Base-by-base conservation (phyloP, 139 green algal genomes). In the Chlorella sorokiniana region DNA sequence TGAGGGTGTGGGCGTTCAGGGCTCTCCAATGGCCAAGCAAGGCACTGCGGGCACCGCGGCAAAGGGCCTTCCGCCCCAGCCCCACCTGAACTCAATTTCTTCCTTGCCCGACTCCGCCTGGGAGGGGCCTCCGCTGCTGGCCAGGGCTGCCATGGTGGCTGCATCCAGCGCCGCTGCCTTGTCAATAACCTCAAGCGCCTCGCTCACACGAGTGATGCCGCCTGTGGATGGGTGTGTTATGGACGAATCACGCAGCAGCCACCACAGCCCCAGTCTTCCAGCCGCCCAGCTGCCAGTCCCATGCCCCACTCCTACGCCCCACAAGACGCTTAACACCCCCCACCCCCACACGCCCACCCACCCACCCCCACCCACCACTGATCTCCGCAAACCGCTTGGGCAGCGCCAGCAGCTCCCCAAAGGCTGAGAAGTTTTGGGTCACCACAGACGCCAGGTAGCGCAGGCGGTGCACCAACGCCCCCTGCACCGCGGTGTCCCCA, bases 401-500 rank as follows among this genome's bases (percentile, higher is more conserved):
- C 56, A 93, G 80, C 33, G 89, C 89, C 68, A 96, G 79, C 42
- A 96, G 76, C 69, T 96, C 92, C 16, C 92, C 92, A 79, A 95
- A 96, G 37, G 92, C 83, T 40, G 86, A 84, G 84, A 96, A 96
- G 67, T 81, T 91, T 20, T 92, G 82, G n/a, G 92, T 91, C 51
- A 96, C 92, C 25, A 96, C 88, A 5, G 85, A 90, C 16, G 92
- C 92, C 62, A 96, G 86, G 82, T 96, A 96, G 41, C 92, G 86
- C 82, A 96, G 90, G 80, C 94, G 81, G 51, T 92, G 84, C 59
- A 94, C 92, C 76, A 95, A 82, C 76, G 62, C 52, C 0, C 92
- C 91, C 84, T 94, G 88, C 44, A 85, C 80, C 16, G 42, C 62
- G 9, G 78, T 82, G 81, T 84, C 68, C 20, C 52, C 62, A 71